Percentiles rank a stretch among this genome's conserved stretches.
These are phyloP conservation scores for Trypanosoma cruzi DNA, from an alignment of 208 protist genomes.

Conservation along the genomic window DNA sequence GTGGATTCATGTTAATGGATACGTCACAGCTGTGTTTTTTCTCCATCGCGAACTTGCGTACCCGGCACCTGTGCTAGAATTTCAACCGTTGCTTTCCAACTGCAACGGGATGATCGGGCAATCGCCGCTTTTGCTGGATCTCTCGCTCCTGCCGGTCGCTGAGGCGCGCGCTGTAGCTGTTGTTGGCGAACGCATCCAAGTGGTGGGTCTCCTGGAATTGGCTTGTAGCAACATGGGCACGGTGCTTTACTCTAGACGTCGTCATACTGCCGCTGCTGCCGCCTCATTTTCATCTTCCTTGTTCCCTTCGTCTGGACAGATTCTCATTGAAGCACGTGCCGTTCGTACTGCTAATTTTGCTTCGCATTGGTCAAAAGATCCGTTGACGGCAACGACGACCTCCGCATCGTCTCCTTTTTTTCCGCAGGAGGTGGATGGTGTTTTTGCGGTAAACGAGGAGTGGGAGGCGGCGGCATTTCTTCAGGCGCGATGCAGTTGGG, in stretches of 20 bases:
- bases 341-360: constrained; percentile 24
- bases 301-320: background rate
- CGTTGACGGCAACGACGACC: constrained; percentile 21
- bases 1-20: constrained; percentile 24
- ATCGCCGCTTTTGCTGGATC: constrained; percentile 26
- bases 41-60: constrained; percentile 18
- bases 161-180: constrained; percentile 18
- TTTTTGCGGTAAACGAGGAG: constrained; percentile 5
- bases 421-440: background rate
- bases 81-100: constrained; percentile 23
- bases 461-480: constrained; percentile 15
- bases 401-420: background rate
- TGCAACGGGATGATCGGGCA: constrained; percentile 8
- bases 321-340: constrained; percentile 24
- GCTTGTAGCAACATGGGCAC: constrained; percentile 4
- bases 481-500: constrained; percentile 36
- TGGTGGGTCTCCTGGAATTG: constrained; percentile 23
- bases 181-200: constrained; percentile 30
- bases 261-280: background rate
- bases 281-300: background rate
- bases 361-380: constrained; percentile 38
- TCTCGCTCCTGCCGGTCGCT: constrained; percentile 21
- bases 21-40: constrained; percentile 28
- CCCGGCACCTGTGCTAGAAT: constrained; percentile 25
- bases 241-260: constrained; percentile 12